Conservation (phyloP, 768 basidiomycete species). For the Leccinum incarnatum region DNA sequence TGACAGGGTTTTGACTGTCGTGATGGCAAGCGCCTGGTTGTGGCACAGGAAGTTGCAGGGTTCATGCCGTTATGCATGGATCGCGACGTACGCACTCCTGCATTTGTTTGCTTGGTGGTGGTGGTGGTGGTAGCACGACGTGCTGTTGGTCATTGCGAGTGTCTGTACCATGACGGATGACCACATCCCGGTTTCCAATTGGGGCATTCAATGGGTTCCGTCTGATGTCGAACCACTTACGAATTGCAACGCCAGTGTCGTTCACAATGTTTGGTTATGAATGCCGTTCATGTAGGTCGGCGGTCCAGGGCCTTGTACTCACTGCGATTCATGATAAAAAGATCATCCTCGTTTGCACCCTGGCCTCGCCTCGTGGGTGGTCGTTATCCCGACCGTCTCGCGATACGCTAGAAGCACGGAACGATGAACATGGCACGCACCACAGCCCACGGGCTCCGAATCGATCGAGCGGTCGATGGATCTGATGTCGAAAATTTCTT, state of each 20-base stretch:
- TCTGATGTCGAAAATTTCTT: background rate
- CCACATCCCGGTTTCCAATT: background rate
- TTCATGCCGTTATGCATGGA: slow-evolving; percentile 7
- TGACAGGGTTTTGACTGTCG: background rate
- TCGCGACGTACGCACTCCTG: background rate
- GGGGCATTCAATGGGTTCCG: background rate
- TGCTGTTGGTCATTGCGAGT: background rate
- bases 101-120: background rate
- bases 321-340: background rate
- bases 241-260: background rate
- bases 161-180: slow-evolving; percentile 2
- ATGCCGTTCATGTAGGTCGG: background rate
- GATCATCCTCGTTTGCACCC: background rate
- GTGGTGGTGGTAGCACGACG: background rate
- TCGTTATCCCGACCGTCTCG: background rate
- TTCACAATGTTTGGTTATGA: background rate
- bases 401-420: background rate
- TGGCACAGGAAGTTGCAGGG: slow-evolving; percentile 3
- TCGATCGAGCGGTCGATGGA: background rate
- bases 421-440: background rate
- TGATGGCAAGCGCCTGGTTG: background rate
- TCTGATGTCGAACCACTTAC: background rate
- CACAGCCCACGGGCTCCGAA: background rate
- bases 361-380: background rate
- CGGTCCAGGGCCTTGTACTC: background rate